Evolutionary conservation across 139 green algal species (phyloP).

Genomic region (Pseudopediastrum boryanum): DNA sequence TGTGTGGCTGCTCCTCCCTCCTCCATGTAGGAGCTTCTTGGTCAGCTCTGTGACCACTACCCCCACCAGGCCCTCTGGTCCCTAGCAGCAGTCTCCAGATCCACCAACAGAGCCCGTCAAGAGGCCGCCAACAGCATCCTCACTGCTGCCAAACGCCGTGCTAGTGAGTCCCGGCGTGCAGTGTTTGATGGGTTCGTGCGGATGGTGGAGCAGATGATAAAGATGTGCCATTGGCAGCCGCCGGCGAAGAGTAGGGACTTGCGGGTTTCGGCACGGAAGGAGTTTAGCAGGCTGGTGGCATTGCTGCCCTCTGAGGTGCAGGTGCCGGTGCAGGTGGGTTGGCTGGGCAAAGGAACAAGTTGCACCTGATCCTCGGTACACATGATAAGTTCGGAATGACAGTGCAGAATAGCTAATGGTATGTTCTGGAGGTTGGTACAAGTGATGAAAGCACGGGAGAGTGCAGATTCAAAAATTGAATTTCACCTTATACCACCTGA

Average conservation of each 20-base stretch:
- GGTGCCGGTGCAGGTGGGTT: constrained; percentile 27
- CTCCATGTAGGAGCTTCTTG: constrained; percentile 42
- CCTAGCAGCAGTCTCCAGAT: constrained; percentile 79
- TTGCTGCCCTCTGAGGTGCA: constrained; percentile 75
- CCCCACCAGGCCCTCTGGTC: constrained; percentile 85
- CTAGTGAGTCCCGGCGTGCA: not conserved
- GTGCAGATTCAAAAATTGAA: too few species aligned
- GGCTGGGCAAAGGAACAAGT: too few species aligned
- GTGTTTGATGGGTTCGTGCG: constrained; percentile 56
- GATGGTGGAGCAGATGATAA: constrained; percentile 82
- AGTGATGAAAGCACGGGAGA: too few species aligned
- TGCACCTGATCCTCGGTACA: too few species aligned
- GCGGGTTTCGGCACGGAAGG: constrained; percentile 38
- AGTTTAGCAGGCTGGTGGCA: constrained; percentile 60
- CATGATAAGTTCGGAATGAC: too few species aligned
- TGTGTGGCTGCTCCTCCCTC: too few species aligned
- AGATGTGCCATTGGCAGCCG: constrained; percentile 56
- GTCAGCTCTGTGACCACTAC: constrained; percentile 45
- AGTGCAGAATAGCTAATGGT: too few species aligned
- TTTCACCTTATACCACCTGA: too few species aligned
- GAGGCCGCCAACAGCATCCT: constrained; percentile 46
- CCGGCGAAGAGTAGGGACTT: not conserved
- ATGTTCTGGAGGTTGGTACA: too few species aligned
- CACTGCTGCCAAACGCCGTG: constrained; percentile 4
- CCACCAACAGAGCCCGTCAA: constrained; percentile 51